These are phyloP conservation scores for Moringa oleifera DNA, from an alignment of 345 rosid species.

Conservation along the genomic window DNA sequence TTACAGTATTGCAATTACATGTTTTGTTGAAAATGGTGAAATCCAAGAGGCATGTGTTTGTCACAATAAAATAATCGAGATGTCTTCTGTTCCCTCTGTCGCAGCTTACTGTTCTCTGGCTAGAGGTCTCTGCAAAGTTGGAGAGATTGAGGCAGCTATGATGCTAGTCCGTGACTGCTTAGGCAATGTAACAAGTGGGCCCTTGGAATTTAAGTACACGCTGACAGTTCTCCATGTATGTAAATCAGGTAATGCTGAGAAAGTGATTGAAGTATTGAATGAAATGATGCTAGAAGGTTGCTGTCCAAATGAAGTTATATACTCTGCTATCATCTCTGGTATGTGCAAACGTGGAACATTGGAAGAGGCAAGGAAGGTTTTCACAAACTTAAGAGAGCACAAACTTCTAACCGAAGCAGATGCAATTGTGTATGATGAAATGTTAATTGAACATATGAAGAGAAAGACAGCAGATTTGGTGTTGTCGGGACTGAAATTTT, in stretches of 20 bases:
- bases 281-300: conserved; percentile 76
- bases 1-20: conserved; percentile 47
- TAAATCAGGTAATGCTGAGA: conserved; percentile 44
- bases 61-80: conserved; percentile 70
- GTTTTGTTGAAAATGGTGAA: conserved; percentile 49
- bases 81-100: conserved; percentile 60
- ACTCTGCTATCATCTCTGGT: conserved; percentile 63
- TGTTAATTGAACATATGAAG: conserved; percentile 70
- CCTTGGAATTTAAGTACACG: conserved; percentile 71
- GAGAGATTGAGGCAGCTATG: conserved; percentile 84
- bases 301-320: conserved; percentile 46
- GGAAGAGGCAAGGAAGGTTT: conserved; percentile 71
- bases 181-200: conserved; percentile 60
- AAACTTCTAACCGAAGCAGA: conserved; percentile 59
- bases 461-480: conserved; percentile 83
- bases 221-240: conserved; percentile 54
- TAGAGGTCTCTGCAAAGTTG: conserved; percentile 61
- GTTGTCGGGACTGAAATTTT: conserved; percentile 66
- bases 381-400: conserved; percentile 43
- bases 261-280: conserved; percentile 59
- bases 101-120: conserved; percentile 67
- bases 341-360: conserved; percentile 74
- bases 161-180: conserved; percentile 83
- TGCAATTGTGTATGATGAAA: conserved; percentile 68
- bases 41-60: conserved; percentile 57